These are phyloP conservation scores for Colletotrichum sp. DNA, from an alignment of 2,329 filamentous ascomycete species.

Conservation along the genomic window DNA sequence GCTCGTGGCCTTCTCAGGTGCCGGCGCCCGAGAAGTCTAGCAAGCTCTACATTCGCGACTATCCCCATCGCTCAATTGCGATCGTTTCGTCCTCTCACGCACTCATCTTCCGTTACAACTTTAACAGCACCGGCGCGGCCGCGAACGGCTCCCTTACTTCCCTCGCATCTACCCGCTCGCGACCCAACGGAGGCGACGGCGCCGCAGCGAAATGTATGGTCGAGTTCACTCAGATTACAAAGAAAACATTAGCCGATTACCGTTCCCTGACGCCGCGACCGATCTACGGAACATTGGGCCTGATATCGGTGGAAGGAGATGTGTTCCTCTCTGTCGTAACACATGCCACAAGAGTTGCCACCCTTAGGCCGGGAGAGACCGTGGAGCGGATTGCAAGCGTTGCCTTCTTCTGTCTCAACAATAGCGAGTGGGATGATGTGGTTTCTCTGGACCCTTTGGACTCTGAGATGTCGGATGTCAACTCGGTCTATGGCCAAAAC, in stretches of 20 bases:
- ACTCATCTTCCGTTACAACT: conserved; percentile 83
- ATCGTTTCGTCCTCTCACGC: conserved; percentile 81
- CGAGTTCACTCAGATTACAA: conserved; percentile 74
- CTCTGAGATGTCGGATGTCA: conserved; percentile 50
- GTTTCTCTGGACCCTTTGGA: conserved; percentile 60
- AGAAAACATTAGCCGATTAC: conserved; percentile 76
- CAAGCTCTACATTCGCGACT: conserved; percentile 84
- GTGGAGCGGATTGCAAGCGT: conserved; percentile 87
- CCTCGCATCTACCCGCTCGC: conserved; percentile 49
- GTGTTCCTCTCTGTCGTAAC: conserved; percentile 93
- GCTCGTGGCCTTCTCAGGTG: conserved; percentile 51
- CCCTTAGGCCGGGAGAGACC: conserved; percentile 84
- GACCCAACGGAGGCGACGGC: conserved; percentile 46
- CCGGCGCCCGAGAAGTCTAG: conserved; percentile 66
- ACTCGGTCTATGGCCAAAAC: conserved; percentile 53
- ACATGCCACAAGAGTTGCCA: conserved; percentile 78
- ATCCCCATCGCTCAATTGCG: conserved; percentile 86
- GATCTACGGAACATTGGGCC: conserved; percentile 84
- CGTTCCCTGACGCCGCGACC: conserved; percentile 75
- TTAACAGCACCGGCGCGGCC: conserved; percentile 64
- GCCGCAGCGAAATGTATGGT: conserved; percentile 78
- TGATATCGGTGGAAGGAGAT: conserved; percentile 84
- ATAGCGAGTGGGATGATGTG: conserved; percentile 83
- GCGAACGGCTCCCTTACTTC: conserved; percentile 65
- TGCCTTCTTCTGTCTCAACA: conserved; percentile 92